phyloP scores from a whole-genome alignment of 2,329 filamentous ascomycete genomes.

The Diaporthe batatas region DNA sequence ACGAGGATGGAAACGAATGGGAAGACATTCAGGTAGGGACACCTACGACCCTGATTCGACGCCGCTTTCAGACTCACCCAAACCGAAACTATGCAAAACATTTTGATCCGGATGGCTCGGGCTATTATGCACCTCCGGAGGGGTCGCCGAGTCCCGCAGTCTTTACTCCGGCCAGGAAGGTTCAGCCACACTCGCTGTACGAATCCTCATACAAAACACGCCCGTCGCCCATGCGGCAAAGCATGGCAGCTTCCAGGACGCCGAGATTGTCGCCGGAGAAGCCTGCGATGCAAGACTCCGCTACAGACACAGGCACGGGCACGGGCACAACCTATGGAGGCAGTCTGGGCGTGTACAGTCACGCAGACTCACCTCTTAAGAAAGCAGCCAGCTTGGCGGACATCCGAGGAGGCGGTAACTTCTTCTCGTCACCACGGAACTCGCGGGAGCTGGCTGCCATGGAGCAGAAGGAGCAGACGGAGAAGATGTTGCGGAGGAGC shows the following conservation, averaged over 20 bases:
- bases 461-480: constrained; percentile 61
- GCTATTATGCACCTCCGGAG: constrained; percentile 51
- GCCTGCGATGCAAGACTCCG: constrained; percentile 22
- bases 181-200: constrained; percentile 53
- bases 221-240: constrained; percentile 49
- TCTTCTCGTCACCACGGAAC: constrained; percentile 67
- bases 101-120: constrained; percentile 73
- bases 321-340: constrained; percentile 69
- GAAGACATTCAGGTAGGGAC: constrained; percentile 65
- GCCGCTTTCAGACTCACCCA: constrained; percentile 82
- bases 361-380: constrained; percentile 85
- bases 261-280: constrained; percentile 33
- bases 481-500: constrained; percentile 52
- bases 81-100: constrained; percentile 85
- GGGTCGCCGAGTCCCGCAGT: constrained; percentile 56
- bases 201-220: constrained; percentile 39
- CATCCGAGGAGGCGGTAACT: constrained; percentile 56
- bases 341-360: constrained; percentile 82
- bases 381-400: constrained; percentile 78
- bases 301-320: constrained; percentile 43
- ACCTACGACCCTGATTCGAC: constrained; percentile 74
- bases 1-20: constrained; percentile 57
- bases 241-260: constrained; percentile 30
- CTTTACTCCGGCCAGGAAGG: constrained; percentile 56
- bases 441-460: constrained; percentile 72